Evolutionary conservation across 257 asterid genomes (phyloP), one percentile per base, ranked within the genome.

Genomic region (Rehmannia glutinosa): DNA sequence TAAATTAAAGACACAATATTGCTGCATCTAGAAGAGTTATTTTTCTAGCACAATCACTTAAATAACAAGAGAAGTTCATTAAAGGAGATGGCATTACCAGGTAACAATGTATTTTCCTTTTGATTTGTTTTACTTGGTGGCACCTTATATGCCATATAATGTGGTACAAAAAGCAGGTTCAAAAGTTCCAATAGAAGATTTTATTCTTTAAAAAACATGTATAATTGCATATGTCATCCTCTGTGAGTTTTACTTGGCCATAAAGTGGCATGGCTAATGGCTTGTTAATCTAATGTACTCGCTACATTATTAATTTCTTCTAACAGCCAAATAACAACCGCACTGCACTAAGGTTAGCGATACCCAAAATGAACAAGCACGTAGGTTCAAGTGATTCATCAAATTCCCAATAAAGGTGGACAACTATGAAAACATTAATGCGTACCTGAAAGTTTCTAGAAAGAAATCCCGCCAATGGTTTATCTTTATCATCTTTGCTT

Each of bases 401-500:
- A 15, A 53, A 52, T 49, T 25, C 53, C 30, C 23, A 36, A 8
- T 51, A 16, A 54, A 66, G 36, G 58, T 24, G 53, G 61, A 61
- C 20, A 62, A 36, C 6, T 13, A 17, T 33, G n/a, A 59, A 42
- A 35, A 54, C 32, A 74, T 25, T 27, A 53, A 25, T n/a, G 43
- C 20, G 47, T 86, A 93, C 99, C 99, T 93, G 91, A 77, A 93
- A 93, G 83, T 93, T 87, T 73, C 99, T 90, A 24, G 83, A 77
- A 20, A 93, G 86, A 76, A 90, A 93, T 63, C 78, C 96, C 20
- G 86, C 96, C 82, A 91, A 75, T 62, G 90, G 96, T 76, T 85
- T 90, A 80, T 93, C 97, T 79, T 85, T 93, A 8, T 90, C 97
- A 38, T 93, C 95, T 86, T 82, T 93, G 87, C 97, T 93, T 65